phyloP scores from a whole-genome alignment of 2,329 filamentous ascomycete species.

The Epichloe glyceriae region DNA sequence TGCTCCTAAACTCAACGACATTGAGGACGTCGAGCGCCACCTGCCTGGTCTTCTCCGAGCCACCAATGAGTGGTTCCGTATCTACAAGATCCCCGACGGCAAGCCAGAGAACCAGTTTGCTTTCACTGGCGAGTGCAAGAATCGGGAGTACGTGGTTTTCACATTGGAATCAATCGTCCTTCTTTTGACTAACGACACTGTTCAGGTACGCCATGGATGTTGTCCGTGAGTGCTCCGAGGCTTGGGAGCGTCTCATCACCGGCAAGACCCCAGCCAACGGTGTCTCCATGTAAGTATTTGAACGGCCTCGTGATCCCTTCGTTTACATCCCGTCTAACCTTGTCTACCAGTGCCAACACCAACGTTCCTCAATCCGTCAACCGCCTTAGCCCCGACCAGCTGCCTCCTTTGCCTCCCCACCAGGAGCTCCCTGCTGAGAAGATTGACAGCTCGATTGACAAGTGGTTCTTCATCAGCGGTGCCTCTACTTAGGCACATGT shows the following conservation, averaged over 20 bases:
- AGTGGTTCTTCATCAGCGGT: slow-evolving; percentile 99
- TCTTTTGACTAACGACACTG: slow-evolving; percentile 2
- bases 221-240: slow-evolving; percentile 88
- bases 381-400: slow-evolving; percentile 54
- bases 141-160: slow-evolving; percentile 58
- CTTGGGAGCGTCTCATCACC: slow-evolving; percentile 91
- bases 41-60: slow-evolving; percentile 91
- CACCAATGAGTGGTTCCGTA: slow-evolving; percentile 99
- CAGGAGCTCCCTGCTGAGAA: slow-evolving; percentile 75
- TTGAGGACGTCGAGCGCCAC: slow-evolving; percentile 98
- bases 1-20: slow-evolving; percentile 90
- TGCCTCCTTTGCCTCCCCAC: slow-evolving; percentile 64
- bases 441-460: slow-evolving; percentile 94
- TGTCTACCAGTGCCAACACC: slow-evolving; percentile 58
- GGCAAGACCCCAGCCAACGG: slow-evolving; percentile 72
- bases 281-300: slow-evolving; percentile 62
- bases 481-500: slow-evolving; percentile 55
- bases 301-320: neutral
- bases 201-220: slow-evolving; percentile 82
- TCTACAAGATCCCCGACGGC: slow-evolving; percentile 99
- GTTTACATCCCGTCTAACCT: slow-evolving; percentile 11
- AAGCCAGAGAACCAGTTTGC: slow-evolving; percentile 99
- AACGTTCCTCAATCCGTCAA: slow-evolving; percentile 60
- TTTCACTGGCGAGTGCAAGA: slow-evolving; percentile 99
- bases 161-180: too few relatives aligned